Conservation (phyloP, 1,284 basidiomycete genomes). For the Marasmius fiardii region DNA sequence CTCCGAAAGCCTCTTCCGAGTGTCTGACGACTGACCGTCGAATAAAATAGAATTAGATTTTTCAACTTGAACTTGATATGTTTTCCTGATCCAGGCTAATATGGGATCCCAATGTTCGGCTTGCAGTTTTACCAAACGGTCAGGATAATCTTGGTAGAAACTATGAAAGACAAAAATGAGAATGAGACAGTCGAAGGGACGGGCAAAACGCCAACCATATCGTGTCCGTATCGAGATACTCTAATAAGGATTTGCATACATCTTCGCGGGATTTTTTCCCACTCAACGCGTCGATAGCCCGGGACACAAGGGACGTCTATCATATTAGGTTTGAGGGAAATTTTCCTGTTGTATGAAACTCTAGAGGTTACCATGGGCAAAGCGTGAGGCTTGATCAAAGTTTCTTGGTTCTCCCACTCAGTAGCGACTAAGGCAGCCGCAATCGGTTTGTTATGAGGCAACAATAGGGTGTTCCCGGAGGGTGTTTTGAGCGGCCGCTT, state of each 20-base stretch:
- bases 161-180: slow-evolving; percentile 34
- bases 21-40: slow-evolving; percentile 65
- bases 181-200: slow-evolving; percentile 3
- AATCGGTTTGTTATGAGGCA: slow-evolving; percentile 72
- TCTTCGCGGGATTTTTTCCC: slow-evolving; percentile 56
- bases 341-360: slow-evolving; percentile 1
- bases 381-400: slow-evolving; percentile 84
- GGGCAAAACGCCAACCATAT: slow-evolving; percentile 66
- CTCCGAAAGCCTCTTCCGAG: slow-evolving; percentile 55
- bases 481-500: slow-evolving; percentile 87
- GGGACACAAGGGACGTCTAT: slow-evolving; percentile 85
- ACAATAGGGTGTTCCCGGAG: slow-evolving; percentile 65
- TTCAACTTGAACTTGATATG: slow-evolving; percentile 65
- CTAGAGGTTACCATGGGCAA: slow-evolving; percentile 75
- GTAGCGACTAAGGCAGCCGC: slow-evolving; percentile 86
- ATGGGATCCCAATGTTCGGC: slow-evolving; percentile 89
- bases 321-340: not conserved
- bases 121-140: slow-evolving; percentile 78
- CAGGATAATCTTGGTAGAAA: slow-evolving; percentile 81
- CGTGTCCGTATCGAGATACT: slow-evolving; percentile 95
- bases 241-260: slow-evolving; percentile 72
- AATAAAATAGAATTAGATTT: slow-evolving; percentile 69
- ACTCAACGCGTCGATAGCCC: slow-evolving; percentile 83
- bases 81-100: slow-evolving; percentile 71
- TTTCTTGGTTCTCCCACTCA: slow-evolving; percentile 95